A percentile compares a stretch with the other conserved stretches of the same genome.
Evolutionary conservation across 2,329 filamentous ascomycete species (phyloP).

Genomic region (Fusarium dlaminii): DNA sequence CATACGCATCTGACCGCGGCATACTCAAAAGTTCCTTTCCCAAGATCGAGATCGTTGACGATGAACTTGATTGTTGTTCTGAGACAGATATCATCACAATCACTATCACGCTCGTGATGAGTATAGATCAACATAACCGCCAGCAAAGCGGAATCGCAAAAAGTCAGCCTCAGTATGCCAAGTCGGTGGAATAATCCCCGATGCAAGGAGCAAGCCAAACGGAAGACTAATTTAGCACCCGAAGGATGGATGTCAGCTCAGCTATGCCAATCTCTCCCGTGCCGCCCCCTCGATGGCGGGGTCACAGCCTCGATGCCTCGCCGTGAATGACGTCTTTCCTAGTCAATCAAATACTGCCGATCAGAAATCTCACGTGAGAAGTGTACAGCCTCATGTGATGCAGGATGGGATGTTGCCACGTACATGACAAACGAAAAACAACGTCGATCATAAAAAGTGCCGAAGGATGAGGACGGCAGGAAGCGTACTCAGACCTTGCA

Average conservation of each 20-base stretch:
- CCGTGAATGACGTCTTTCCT: background rate
- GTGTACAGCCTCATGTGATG: background rate
- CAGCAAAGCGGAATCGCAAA: rapidly evolving
- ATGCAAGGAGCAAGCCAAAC: background rate
- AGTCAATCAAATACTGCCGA: background rate
- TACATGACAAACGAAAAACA: background rate
- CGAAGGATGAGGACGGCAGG: background rate
- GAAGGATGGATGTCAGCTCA: background rate
- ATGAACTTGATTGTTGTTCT: rapidly evolving
- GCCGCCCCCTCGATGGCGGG: background rate
- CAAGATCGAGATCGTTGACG: background rate
- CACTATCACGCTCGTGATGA: rapidly evolving
- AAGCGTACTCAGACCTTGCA: background rate
- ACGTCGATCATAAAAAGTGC: background rate
- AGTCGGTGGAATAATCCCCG: background rate
- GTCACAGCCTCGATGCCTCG: background rate
- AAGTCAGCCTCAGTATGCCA: background rate
- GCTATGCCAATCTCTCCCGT: background rate
- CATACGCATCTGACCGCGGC: rapidly evolving
- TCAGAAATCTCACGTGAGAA: background rate
- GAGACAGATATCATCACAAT: background rate
- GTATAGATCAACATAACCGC: background rate
- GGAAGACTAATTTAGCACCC: background rate
- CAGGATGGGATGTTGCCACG: background rate
- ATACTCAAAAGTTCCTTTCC: background rate